Evolutionary conservation across 2,329 filamentous ascomycete genomes (phyloP), one percentile per base, ranked within the genome.

Genomic region (Huntiella omanensis): DNA sequence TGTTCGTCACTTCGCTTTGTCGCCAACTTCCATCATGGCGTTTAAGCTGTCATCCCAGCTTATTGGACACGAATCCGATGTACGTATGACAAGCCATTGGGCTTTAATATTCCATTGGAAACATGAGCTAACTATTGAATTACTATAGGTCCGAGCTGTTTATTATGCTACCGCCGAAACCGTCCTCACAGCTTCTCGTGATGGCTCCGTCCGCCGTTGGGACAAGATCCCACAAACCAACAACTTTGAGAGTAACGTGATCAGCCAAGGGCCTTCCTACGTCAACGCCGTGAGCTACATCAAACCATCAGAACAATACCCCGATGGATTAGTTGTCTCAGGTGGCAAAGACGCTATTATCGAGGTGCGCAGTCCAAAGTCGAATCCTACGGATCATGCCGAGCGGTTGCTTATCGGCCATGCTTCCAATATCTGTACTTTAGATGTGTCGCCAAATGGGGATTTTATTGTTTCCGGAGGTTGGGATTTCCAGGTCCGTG

Each of bases 31-130:
- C 22, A 33, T 13, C 33, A 50, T 50, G 49, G 40, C 86, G 60
- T 96, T 85, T 71, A 94, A 88, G 72, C 77, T 98, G 58, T 93
- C 91, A 51, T 86, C 88, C 54, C 82, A 84, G 58, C 73, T 98
- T 54, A 68, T 77, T 54, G 88, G 85, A 57, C 91, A 98, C 61
- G 82, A 91, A 62, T 81, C 91, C 60, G 91, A 98, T 75, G 91
- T 95, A 70, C 64, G 78, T 55, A 36, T 6, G 42, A 44, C 13
- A 39, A 41, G 36, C 47, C 28, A 13, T 22, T 10, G 13, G 33
- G 13, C 38, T 22, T 43, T 17, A 11, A 11, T 10, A 7, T 10
- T 7, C 22, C 22, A 28, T 8, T 5, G 10, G 22, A 10, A 28
- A 28, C 22, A 28, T 10, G 22, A 28, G 22, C 40, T 19, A n/a